phyloP scores from a whole-genome alignment of 2,329 filamentous ascomycete species.

The Fusarium sp. region DNA sequence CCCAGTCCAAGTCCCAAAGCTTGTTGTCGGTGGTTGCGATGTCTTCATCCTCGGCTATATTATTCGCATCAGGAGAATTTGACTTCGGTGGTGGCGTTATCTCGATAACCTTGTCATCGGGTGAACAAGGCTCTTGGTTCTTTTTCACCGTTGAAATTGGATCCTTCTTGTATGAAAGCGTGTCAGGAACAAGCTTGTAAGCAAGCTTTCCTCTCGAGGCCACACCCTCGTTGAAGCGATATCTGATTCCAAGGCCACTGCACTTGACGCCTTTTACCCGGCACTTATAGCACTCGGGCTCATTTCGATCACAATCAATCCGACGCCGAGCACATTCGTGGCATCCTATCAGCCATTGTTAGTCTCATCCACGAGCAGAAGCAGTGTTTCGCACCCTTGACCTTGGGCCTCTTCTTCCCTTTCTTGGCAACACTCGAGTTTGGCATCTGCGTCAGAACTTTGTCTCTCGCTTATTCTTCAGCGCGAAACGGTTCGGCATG shows the following conservation, averaged over 20 bases:
- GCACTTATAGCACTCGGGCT: slow-evolving; percentile 15
- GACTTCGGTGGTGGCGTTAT: neutral
- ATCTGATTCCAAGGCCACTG: slow-evolving; percentile 2
- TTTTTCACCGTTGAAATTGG: neutral
- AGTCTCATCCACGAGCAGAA: neutral
- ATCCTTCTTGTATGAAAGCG: slow-evolving; percentile 11
- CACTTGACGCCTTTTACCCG: slow-evolving; percentile 3
- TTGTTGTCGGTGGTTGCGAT: neutral
- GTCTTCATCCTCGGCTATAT: neutral
- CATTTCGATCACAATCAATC: slow-evolving; percentile 14
- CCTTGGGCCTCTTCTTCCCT: slow-evolving; percentile 16
- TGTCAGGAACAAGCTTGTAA: slow-evolving; percentile 9
- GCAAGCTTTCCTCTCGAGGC: slow-evolving; percentile 18
- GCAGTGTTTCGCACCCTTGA: slow-evolving; percentile 2
- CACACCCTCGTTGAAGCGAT: slow-evolving; percentile 22
- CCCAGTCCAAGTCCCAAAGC: neutral
- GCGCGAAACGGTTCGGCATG: neutral
- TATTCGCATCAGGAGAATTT: neutral
- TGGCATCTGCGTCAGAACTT: slow-evolving; percentile 1
- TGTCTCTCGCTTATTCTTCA: neutral
- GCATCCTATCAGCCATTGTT: slow-evolving; percentile 1
- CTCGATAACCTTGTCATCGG: neutral
- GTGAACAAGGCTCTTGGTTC: neutral
- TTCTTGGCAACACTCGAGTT: neutral
- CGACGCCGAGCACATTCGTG: slow-evolving; percentile 19